Conservation (phyloP, 257 asterid species). For the Linaria vulgaris region DNA sequence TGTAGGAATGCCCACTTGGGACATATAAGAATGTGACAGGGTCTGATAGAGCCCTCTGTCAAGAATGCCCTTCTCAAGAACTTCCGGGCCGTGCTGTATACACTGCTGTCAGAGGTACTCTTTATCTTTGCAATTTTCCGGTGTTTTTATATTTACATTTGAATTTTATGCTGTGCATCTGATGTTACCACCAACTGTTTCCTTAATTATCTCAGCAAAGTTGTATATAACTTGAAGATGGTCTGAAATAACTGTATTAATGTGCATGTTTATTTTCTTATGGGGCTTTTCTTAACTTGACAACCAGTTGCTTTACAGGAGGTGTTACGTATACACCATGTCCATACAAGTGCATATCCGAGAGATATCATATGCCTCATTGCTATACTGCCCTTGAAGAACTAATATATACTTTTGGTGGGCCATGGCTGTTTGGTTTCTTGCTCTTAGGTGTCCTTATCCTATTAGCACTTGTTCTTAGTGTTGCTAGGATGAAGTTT, state of each 20-base stretch:
- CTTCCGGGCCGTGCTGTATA: conserved; percentile 76
- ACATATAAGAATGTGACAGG: conserved; percentile 80
- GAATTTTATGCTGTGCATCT: too few relatives aligned
- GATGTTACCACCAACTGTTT: not conserved
- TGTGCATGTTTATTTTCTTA: not conserved
- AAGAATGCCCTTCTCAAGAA: conserved; percentile 58
- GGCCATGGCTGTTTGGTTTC: conserved; percentile 87
- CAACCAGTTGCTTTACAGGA: conserved; percentile 43
- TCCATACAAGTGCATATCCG: conserved; percentile 85
- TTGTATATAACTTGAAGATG: conserved; percentile 12
- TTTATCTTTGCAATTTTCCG: conserved; percentile 24
- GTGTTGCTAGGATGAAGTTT: conserved; percentile 88
- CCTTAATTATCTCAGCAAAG: conserved; percentile 12
- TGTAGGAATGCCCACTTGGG: conserved; percentile 93
- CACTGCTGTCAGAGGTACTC: conserved; percentile 66
- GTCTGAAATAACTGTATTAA: not conserved
- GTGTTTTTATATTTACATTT: conserved; percentile 15
- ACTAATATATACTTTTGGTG: conserved; percentile 81
- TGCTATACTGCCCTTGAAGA: conserved; percentile 90
- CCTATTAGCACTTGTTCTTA: conserved; percentile 76
- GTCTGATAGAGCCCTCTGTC: conserved; percentile 63
- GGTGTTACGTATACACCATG: conserved; percentile 75
- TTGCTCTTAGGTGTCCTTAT: conserved; percentile 67
- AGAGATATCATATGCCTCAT: conserved; percentile 80
- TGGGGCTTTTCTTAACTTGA: conserved; percentile 22